A percentile compares a stretch with the other conserved stretches of the same genome.
These are phyloP conservation scores for Lichtheimia corymbifera DNA, from an alignment of 371 early-diverging fungal species.

Conservation along the genomic window DNA sequence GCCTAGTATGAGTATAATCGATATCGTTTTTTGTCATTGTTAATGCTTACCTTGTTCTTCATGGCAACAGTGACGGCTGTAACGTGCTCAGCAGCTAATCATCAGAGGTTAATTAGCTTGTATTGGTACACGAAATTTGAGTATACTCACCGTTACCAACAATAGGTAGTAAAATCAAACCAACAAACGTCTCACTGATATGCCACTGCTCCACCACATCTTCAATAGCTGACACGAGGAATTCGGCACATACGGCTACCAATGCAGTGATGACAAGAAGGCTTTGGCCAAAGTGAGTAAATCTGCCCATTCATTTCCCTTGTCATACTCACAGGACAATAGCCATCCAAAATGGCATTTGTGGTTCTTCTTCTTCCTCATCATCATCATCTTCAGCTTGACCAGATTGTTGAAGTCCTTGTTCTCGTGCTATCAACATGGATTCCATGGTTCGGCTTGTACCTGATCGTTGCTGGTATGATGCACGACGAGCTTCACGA, in stretches of 20 bases:
- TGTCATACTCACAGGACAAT: constrained; percentile 33
- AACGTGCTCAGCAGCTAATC: constrained; percentile 69
- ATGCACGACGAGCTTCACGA: constrained; percentile 12
- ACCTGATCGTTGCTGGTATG: constrained; percentile 9
- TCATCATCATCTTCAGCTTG: constrained; percentile 36
- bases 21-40: background rate
- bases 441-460: background rate
- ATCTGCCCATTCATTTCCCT: background rate
- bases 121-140: background rate
- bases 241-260: constrained; percentile 84
- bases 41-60: constrained; percentile 62
- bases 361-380: constrained; percentile 57
- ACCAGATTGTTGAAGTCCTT: background rate
- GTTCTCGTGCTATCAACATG: background rate
- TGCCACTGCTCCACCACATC: constrained; percentile 63
- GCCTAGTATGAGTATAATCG: background rate
- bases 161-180: constrained; percentile 83
- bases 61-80: constrained; percentile 81
- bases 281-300: background rate
- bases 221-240: constrained; percentile 78
- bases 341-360: constrained; percentile 56
- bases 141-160: constrained; percentile 63
- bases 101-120: background rate
- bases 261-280: constrained; percentile 46
- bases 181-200: constrained; percentile 80